These are phyloP conservation scores for Backusella australiensis DNA, from an alignment of 192 early-diverging fungal species.

Conservation along the genomic window DNA sequence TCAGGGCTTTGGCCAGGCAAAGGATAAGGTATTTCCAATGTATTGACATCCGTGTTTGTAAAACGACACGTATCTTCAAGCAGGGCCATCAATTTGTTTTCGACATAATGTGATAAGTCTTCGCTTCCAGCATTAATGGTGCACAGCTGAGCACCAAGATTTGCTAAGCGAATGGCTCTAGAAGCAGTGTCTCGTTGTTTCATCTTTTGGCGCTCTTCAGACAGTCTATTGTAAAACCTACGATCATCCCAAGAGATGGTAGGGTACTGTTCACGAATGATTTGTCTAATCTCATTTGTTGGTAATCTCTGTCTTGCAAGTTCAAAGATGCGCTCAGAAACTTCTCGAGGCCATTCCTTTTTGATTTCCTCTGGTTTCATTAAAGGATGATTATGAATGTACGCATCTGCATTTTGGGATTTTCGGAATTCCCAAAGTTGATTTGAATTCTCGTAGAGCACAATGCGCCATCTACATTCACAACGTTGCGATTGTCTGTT, in stretches of 20 bases:
- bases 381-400: conserved; percentile 55
- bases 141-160: conserved; percentile 46
- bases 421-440: conserved; percentile 54
- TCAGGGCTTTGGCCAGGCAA: neutral
- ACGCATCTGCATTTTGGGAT: conserved; percentile 52
- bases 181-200: conserved; percentile 44
- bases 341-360: conserved; percentile 48
- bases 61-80: conserved; percentile 15
- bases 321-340: conserved; percentile 49
- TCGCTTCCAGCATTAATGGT: conserved; percentile 32
- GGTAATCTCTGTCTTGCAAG: conserved; percentile 46
- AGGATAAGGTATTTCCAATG: neutral
- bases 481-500: conserved; percentile 55
- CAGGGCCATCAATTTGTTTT: conserved; percentile 1
- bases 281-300: conserved; percentile 41
- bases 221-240: conserved; percentile 56
- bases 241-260: conserved; percentile 54
- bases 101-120: conserved; percentile 28
- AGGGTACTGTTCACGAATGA: conserved; percentile 47
- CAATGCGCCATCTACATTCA: conserved; percentile 60
- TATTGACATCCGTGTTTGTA: neutral
- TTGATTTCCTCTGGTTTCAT: conserved; percentile 51
- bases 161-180: conserved; percentile 44
- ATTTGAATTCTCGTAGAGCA: conserved; percentile 51
- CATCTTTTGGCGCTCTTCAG: conserved; percentile 58